phyloP scores from a whole-genome alignment of 208 protist genomes.

The Trypanosoma scelopori region DNA sequence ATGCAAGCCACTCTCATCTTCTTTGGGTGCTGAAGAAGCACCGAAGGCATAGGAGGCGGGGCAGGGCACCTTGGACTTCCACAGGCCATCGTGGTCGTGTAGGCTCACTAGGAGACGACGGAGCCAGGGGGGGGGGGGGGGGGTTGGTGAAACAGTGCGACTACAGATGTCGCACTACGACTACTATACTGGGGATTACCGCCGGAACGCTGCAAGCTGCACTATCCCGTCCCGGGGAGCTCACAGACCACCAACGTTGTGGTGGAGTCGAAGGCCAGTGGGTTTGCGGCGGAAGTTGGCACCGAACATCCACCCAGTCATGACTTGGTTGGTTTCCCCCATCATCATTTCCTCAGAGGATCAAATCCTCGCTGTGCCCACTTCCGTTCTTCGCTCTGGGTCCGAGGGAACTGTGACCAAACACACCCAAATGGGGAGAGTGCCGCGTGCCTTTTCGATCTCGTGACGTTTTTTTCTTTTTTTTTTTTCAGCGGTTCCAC shows the following conservation, averaged over 20 bases:
- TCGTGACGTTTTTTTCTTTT: conserved; percentile 82
- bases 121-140: too few species aligned
- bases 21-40: conserved; percentile 38
- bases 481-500: too few species aligned
- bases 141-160: conserved; percentile 32
- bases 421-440: conserved; percentile 76
- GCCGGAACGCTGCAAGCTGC: conserved; percentile 56
- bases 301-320: conserved; percentile 70
- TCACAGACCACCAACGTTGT: too few species aligned
- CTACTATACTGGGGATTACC: conserved; percentile 88
- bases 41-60: too few species aligned
- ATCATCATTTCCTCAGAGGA: conserved; percentile 79
- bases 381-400: conserved; percentile 65
- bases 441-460: conserved; percentile 49
- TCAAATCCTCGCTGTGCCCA: conserved; percentile 82
- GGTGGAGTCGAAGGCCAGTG: conserved; percentile 33
- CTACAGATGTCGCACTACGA: conserved; percentile 86
- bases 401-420: conserved; percentile 32
- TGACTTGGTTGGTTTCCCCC: conserved; percentile 81
- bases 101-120: conserved; percentile 80
- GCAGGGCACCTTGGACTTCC: conserved; percentile 37
- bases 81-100: conserved; percentile 72
- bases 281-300: conserved; percentile 38
- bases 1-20: conserved; percentile 35
- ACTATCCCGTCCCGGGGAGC: conserved; percentile 80